Evolutionary conservation across 2,329 filamentous ascomycete species (phyloP).

Genomic region (Arthrobotrys iridis): DNA sequence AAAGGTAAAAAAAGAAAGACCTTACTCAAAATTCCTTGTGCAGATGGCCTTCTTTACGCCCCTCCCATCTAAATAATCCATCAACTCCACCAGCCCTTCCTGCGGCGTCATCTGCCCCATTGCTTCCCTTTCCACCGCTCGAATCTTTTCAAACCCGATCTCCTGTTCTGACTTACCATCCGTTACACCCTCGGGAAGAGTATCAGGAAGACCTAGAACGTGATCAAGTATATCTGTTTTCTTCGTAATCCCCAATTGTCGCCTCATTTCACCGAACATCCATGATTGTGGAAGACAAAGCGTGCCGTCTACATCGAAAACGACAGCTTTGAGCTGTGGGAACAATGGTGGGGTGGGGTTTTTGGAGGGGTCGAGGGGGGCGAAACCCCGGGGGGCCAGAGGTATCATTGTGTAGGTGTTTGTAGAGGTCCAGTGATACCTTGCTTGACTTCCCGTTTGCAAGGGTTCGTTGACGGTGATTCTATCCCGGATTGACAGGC

Average conservation of each 20-base stretch:
- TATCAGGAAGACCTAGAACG: slow-evolving; percentile 75
- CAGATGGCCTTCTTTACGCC: slow-evolving; percentile 75
- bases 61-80: slow-evolving; percentile 79
- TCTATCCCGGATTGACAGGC: background rate
- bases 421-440: background rate
- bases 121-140: slow-evolving; percentile 79
- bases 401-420: background rate
- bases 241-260: slow-evolving; percentile 76
- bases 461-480: background rate
- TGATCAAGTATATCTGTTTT: slow-evolving; percentile 86
- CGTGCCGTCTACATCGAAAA: slow-evolving; percentile 97
- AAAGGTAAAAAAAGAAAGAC: slow-evolving; percentile 55
- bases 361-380: slow-evolving; percentile 64
- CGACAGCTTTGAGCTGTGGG: slow-evolving; percentile 69
- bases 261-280: slow-evolving; percentile 92
- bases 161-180: slow-evolving; percentile 65
- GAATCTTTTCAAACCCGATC: slow-evolving; percentile 76
- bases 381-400: slow-evolving; percentile 63
- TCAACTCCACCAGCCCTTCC: slow-evolving; percentile 78
- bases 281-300: slow-evolving; percentile 86
- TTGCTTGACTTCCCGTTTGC: background rate
- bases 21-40: slow-evolving; percentile 89
- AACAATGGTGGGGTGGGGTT: slow-evolving; percentile 57
- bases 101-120: slow-evolving; percentile 85
- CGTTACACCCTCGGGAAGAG: slow-evolving; percentile 46